phyloP scores from a whole-genome alignment of 2,329 filamentous ascomycete species.

The Neonectria coccinea region DNA sequence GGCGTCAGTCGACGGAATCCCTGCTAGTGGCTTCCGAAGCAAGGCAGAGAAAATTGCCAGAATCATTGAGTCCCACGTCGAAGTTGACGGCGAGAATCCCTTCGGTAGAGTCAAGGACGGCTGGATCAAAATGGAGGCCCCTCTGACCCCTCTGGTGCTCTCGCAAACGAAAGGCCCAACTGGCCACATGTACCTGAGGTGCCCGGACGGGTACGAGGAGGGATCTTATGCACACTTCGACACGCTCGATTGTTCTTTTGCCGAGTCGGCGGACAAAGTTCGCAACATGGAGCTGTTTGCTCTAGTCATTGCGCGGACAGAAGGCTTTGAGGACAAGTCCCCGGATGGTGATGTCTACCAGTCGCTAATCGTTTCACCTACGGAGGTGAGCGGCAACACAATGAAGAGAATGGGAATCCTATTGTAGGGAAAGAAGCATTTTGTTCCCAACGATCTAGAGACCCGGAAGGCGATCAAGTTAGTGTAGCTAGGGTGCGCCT shows the following conservation, averaged over 20 bases:
- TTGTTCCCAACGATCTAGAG: no score
- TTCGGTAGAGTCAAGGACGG: conserved; percentile 20
- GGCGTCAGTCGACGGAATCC: conserved; percentile 23
- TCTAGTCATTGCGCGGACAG: background rate
- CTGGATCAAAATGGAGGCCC: conserved; percentile 10
- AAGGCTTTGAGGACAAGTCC: background rate
- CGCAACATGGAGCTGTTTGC: conserved; percentile 11
- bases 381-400: no score
- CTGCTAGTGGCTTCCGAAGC: background rate
- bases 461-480: no score
- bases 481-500: no score
- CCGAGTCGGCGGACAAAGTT: conserved; percentile 5
- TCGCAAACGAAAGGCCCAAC: conserved; percentile 1
- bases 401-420: no score
- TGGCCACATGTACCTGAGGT: conserved; percentile 11
- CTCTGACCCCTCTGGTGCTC: conserved; percentile 10
- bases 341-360: no score
- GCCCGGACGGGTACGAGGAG: background rate
- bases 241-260: background rate
- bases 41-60: background rate
- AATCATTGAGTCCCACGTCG: conserved; percentile 4
- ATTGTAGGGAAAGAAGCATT: no score
- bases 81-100: conserved; percentile 16
- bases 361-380: no score
- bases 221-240: conserved; percentile 9